phyloP scores from a whole-genome alignment of 2,329 filamentous ascomycete genomes.

The Colletotrichum horii region DNA sequence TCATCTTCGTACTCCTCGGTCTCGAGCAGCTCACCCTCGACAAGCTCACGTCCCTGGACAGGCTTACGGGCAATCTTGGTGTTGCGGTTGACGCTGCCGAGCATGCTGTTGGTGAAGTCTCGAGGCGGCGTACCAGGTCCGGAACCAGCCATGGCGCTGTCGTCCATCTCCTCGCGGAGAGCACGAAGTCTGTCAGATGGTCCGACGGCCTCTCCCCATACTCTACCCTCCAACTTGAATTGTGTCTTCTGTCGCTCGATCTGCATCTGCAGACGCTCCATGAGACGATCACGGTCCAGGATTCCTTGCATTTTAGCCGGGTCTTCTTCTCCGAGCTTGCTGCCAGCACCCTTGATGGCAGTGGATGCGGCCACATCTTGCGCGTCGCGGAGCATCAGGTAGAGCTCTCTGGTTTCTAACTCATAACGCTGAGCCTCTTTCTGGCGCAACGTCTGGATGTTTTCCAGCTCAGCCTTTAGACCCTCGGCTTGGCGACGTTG shows the following conservation, averaged over 20 bases:
- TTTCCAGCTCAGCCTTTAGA: conserved; percentile 87
- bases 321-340: conserved; percentile 64
- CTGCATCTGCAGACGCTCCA: conserved; percentile 94
- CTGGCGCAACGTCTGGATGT: conserved; percentile 81
- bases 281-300: conserved; percentile 87
- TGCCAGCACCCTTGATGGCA: conserved; percentile 61
- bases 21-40: conserved; percentile 41
- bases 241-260: conserved; percentile 97
- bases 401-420: conserved; percentile 92
- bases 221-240: conserved; percentile 92
- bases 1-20: conserved; percentile 56
- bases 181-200: conserved; percentile 93
- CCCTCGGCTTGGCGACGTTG: conserved; percentile 85
- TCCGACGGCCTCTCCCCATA: conserved; percentile 81
- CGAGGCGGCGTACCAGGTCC: conserved; percentile 58
- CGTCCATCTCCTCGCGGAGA: conserved; percentile 93
- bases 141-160: conserved; percentile 50
- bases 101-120: conserved; percentile 73
- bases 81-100: conserved; percentile 73
- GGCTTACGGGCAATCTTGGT: conserved; percentile 63
- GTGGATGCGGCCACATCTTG: conserved; percentile 94
- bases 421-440: conserved; percentile 95
- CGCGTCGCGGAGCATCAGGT: conserved; percentile 96
- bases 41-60: conserved; percentile 46
- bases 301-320: conserved; percentile 87